Percentiles rank a stretch among this genome's conserved stretches.
Evolutionary conservation across 176 grass and related monocot species (phyloP).

Genomic region (Oryza australiensis): DNA sequence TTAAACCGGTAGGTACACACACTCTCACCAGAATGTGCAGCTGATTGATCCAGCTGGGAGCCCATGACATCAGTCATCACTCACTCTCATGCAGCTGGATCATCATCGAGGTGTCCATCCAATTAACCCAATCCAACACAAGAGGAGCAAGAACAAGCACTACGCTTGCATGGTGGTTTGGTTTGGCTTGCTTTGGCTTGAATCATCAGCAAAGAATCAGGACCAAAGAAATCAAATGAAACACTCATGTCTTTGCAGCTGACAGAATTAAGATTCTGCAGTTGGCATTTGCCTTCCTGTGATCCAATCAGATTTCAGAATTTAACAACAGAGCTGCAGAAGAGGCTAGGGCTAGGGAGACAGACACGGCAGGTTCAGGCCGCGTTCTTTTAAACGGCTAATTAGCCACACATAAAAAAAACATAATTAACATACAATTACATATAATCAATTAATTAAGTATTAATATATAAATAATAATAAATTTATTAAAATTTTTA

Average conservation of each 20-base stretch:
- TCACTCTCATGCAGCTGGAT: not conserved
- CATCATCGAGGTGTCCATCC: not conserved
- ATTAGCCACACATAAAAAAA: too few species aligned
- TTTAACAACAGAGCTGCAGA: not conserved
- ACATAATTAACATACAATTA: too few species aligned
- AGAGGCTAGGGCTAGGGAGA: not conserved
- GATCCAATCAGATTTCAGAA: not conserved
- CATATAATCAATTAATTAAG: too few species aligned
- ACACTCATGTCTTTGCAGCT: not conserved
- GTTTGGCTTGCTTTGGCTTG: constrained; percentile 17
- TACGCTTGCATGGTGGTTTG: not conserved
- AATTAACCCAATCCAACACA: not conserved
- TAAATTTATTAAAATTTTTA: too few species aligned
- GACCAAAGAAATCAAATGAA: not conserved
- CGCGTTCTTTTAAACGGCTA: too few species aligned
- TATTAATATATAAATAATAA: too few species aligned
- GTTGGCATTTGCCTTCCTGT: not conserved
- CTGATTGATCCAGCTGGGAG: constrained; percentile 22
- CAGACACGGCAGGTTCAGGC: not conserved
- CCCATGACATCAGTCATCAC: constrained; percentile 40
- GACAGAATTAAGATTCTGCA: not conserved
- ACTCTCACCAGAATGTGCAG: not conserved
- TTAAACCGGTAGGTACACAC: not conserved
- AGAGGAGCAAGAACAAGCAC: not conserved
- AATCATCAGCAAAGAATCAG: constrained; percentile 29